phyloP scores from a whole-genome alignment of 768 basidiomycete genomes.

The Holtermannia corniformis region DNA sequence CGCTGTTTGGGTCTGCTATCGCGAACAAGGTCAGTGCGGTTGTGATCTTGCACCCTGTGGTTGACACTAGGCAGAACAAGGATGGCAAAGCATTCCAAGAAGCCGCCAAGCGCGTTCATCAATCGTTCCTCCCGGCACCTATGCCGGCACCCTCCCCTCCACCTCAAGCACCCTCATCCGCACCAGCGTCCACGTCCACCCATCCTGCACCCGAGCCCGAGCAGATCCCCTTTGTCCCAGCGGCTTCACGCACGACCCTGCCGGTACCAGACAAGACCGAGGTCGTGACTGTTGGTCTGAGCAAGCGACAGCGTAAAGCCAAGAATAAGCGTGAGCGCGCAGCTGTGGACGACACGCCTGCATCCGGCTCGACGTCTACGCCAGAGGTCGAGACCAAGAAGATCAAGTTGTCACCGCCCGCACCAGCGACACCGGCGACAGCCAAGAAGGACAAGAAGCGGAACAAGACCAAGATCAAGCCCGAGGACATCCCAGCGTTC shows the following conservation, averaged over 20 bases:
- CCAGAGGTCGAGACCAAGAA: neutral
- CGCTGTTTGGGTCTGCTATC: slow-evolving; percentile 6
- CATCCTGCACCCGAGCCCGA: slow-evolving; percentile 43
- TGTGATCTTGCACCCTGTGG: neutral
- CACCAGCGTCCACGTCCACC: too few relatives aligned
- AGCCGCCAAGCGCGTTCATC: neutral
- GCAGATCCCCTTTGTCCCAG: slow-evolving; percentile 72
- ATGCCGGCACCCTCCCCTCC: neutral
- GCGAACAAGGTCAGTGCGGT: neutral
- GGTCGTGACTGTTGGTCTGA: neutral
- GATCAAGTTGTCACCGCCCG: neutral
- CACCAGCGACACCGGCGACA: slow-evolving; percentile 1
- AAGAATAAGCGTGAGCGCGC: neutral
- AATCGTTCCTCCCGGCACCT: neutral
- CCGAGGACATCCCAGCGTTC: slow-evolving; percentile 49
- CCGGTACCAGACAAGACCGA: too few relatives aligned
- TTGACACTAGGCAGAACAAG: neutral
- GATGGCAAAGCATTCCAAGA: neutral
- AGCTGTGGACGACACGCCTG: neutral
- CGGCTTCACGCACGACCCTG: slow-evolving; percentile 50
- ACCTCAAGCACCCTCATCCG: neutral
- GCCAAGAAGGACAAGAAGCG: slow-evolving; percentile 8
- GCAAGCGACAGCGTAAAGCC: neutral
- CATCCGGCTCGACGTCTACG: neutral
- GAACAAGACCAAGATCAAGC: slow-evolving; percentile 10